These are phyloP conservation scores for Pichia sp. DNA, from an alignment of 1,139 yeast species.

Conservation along the genomic window DNA sequence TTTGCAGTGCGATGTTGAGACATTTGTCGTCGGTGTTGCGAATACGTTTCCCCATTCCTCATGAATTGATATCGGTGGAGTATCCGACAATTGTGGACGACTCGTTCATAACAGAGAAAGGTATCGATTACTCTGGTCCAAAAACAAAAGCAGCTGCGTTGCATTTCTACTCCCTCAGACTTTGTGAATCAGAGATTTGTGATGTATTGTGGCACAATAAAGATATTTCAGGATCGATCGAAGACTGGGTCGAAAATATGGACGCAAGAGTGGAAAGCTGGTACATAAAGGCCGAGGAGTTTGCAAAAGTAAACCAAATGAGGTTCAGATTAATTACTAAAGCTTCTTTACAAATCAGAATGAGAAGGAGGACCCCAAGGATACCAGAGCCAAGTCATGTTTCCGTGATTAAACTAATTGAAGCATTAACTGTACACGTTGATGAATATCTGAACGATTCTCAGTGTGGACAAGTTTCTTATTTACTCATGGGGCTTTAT, in stretches of 20 bases:
- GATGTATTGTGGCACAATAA: constrained; percentile 23
- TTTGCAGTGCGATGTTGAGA: constrained; percentile 22
- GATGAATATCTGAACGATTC: constrained; percentile 24
- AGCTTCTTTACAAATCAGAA: constrained; percentile 20
- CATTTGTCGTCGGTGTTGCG: constrained; percentile 20
- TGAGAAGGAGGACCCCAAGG: constrained; percentile 24
- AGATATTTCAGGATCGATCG: constrained; percentile 14
- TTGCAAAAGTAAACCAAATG: constrained; percentile 24
- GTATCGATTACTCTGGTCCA: constrained; percentile 22
- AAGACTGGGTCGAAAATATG: constrained; percentile 20
- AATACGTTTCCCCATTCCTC: constrained; percentile 21
- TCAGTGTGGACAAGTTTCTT: constrained; percentile 20
- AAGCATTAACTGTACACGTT: constrained; percentile 18
- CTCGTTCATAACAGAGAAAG: constrained; percentile 19
- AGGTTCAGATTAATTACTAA: constrained; percentile 24
- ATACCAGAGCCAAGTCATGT: constrained; percentile 18
- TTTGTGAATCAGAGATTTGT: constrained; percentile 21
- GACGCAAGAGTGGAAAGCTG: constrained; percentile 21
- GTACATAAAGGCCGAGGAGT: constrained; percentile 25
- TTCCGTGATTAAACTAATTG: constrained; percentile 19
- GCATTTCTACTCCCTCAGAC: constrained; percentile 22
- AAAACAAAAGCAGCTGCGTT: constrained; percentile 21
- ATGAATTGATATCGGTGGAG: constrained; percentile 18
- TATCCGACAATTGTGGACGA: constrained; percentile 25
- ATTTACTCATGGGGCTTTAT: constrained; percentile 23